These are phyloP conservation scores for Didymella sp. DNA, from an alignment of 2,329 filamentous ascomycete species.

Conservation along the genomic window DNA sequence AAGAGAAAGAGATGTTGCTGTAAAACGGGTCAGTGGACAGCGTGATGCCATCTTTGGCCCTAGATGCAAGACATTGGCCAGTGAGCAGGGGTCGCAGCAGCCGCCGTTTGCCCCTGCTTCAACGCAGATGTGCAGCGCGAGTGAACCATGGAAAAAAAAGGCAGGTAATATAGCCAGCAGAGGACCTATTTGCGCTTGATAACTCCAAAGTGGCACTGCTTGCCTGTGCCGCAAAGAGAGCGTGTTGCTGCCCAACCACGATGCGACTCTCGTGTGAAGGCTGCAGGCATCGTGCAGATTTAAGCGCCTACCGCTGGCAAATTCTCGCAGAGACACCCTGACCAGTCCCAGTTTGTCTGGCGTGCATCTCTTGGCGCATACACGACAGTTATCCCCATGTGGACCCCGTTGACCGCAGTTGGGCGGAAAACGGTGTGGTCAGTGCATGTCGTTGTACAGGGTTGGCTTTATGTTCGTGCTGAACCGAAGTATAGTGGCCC, in stretches of 20 bases:
- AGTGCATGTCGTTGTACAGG: slow-evolving; percentile 24
- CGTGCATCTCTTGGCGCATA: slow-evolving; percentile 25
- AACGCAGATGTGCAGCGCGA: slow-evolving; percentile 2
- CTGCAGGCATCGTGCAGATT: slow-evolving; percentile 25
- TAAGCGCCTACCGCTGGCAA: slow-evolving; percentile 30
- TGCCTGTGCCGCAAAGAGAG: slow-evolving; percentile 33
- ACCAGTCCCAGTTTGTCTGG: slow-evolving; percentile 17
- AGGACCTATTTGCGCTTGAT: slow-evolving; percentile 41
- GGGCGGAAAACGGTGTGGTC: slow-evolving; percentile 32
- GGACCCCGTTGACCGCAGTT: slow-evolving; percentile 25
- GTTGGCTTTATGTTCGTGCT: not conserved
- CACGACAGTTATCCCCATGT: slow-evolving; percentile 24
- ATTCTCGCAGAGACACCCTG: slow-evolving; percentile 26
- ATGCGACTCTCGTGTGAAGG: slow-evolving; percentile 21
- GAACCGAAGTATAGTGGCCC: not conserved
- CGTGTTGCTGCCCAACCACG: slow-evolving; percentile 32
- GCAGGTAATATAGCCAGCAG: slow-evolving; percentile 34
- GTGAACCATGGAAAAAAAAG: slow-evolving; percentile 18
- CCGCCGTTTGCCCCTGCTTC: slow-evolving; percentile 18
- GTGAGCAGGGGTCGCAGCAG: slow-evolving; percentile 29
- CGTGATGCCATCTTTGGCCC: not conserved
- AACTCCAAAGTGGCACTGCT: slow-evolving; percentile 23
- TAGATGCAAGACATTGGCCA: slow-evolving; percentile 23
- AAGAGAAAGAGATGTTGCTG: not conserved
- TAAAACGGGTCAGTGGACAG: slow-evolving; percentile 5